These are phyloP conservation scores for Fusarium secorum DNA, from an alignment of 2,329 filamentous ascomycete species.

Conservation along the genomic window DNA sequence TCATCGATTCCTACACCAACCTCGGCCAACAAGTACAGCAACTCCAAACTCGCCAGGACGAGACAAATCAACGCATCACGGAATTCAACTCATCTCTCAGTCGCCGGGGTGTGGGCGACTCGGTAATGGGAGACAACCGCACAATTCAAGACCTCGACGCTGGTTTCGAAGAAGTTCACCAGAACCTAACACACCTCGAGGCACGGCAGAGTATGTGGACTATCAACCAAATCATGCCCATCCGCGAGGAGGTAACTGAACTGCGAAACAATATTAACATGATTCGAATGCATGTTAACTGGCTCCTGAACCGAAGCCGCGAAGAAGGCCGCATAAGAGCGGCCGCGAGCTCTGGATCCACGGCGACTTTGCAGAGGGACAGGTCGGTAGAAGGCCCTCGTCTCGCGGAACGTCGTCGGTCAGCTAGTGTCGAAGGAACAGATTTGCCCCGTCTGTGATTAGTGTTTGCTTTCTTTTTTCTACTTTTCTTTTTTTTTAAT, in stretches of 20 bases:
- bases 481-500: background rate
- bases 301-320: conserved; percentile 62
- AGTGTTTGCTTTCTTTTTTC: background rate
- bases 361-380: conserved; percentile 45
- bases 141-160: conserved; percentile 55
- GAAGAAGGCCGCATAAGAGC: conserved; percentile 55
- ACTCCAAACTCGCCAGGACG: conserved; percentile 46
- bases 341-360: conserved; percentile 47
- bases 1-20: conserved; percentile 55
- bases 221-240: conserved; percentile 67
- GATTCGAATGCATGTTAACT: conserved; percentile 66
- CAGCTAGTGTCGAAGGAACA: conserved; percentile 47
- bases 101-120: conserved; percentile 45
- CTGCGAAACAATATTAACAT: conserved; percentile 65
- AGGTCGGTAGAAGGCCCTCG: conserved; percentile 40
- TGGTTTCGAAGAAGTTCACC: conserved; percentile 63
- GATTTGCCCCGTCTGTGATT: conserved; percentile 50
- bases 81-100: conserved; percentile 54
- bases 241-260: conserved; percentile 70
- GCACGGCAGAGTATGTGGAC: conserved; percentile 67
- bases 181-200: conserved; percentile 65
- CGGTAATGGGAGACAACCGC: conserved; percentile 59
- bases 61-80: conserved; percentile 45
- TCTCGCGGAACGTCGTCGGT: conserved; percentile 49
- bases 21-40: conserved; percentile 48